Evolutionary conservation across 2,329 filamentous ascomycete genomes (phyloP).

Genomic region (Diaporthe australafricana): DNA sequence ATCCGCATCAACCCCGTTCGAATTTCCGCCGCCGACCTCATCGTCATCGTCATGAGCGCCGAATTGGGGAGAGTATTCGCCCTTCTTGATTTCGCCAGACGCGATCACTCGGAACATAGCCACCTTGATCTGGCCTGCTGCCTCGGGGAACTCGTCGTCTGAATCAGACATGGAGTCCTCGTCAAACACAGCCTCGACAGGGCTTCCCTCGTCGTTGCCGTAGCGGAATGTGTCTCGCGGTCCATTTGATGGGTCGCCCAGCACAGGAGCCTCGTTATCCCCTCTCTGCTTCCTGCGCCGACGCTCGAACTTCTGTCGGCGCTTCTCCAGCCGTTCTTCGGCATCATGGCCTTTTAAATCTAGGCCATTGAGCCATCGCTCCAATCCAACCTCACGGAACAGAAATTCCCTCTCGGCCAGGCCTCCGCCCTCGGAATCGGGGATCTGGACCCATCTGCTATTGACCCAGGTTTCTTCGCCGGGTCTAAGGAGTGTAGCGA

Average conservation of each 20-base stretch:
- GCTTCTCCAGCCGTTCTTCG: slow-evolving; percentile 89
- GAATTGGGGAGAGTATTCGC: slow-evolving; percentile 97
- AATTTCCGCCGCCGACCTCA: slow-evolving; percentile 62
- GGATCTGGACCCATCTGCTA: slow-evolving; percentile 95
- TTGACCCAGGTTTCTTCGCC: slow-evolving; percentile 99
- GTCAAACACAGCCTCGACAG: slow-evolving; percentile 75
- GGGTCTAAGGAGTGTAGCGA: slow-evolving; percentile 89
- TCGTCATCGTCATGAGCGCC: slow-evolving; percentile 97
- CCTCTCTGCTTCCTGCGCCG: slow-evolving; percentile 73
- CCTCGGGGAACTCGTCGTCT: slow-evolving; percentile 91
- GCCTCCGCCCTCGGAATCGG: slow-evolving; percentile 89
- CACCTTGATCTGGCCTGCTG: slow-evolving; percentile 97
- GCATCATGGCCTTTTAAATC: slow-evolving; percentile 95
- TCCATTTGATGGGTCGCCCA: slow-evolving; percentile 55
- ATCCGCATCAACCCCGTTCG: slow-evolving; percentile 76
- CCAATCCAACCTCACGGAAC: slow-evolving; percentile 95
- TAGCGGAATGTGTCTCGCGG: slow-evolving; percentile 78
- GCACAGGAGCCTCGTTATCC: slow-evolving; percentile 49
- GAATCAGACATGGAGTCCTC: slow-evolving; percentile 77
- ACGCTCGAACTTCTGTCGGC: slow-evolving; percentile 81
- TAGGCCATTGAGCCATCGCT: slow-evolving; percentile 95
- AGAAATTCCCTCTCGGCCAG: slow-evolving; percentile 96
- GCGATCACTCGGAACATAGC: slow-evolving; percentile 95
- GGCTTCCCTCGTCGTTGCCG: slow-evolving; percentile 79
- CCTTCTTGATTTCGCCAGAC: slow-evolving; percentile 96